A percentile compares a stretch with the other conserved stretches of the same genome.
phyloP scores from a whole-genome alignment of 1,284 basidiomycete genomes.

The Fistulinella staudtii region DNA sequence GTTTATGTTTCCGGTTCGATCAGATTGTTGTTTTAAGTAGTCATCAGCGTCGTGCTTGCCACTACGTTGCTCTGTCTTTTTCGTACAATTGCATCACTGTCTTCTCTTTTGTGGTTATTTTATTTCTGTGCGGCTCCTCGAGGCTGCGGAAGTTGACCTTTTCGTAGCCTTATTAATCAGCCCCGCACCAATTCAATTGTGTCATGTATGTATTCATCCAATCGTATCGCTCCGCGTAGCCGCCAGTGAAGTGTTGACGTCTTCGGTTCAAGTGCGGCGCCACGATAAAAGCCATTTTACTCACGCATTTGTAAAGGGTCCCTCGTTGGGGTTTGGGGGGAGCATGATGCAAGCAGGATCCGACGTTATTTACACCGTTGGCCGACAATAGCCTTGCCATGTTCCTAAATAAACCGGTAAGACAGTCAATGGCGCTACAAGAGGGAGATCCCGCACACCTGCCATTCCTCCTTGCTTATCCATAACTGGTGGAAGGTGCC shows the following conservation, averaged over 20 bases:
- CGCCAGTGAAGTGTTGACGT: neutral
- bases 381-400: constrained; percentile 71
- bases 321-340: neutral
- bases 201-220: constrained; percentile 11
- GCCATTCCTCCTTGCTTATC: constrained; percentile 91
- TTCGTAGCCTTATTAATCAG: constrained; percentile 14
- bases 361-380: constrained; percentile 68
- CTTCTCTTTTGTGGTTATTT: constrained; percentile 18
- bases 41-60: constrained; percentile 27
- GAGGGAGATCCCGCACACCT: constrained; percentile 51
- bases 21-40: constrained; percentile 31
- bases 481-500: constrained; percentile 97
- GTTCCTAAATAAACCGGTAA: constrained; percentile 48
- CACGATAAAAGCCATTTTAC: neutral
- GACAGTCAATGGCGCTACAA: neutral
- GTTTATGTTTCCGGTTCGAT: constrained; percentile 21
- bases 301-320: neutral
- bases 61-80: constrained; percentile 22
- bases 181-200: too few relatives aligned
- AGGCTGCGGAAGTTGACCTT: constrained; percentile 37
- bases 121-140: constrained; percentile 13
- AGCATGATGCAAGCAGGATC: neutral
- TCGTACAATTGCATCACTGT: constrained; percentile 14
- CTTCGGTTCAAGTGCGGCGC: neutral
- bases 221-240: constrained; percentile 13